phyloP scores from a whole-genome alignment of 176 grass and related monocot genomes.

The Carex scoparia region DNA sequence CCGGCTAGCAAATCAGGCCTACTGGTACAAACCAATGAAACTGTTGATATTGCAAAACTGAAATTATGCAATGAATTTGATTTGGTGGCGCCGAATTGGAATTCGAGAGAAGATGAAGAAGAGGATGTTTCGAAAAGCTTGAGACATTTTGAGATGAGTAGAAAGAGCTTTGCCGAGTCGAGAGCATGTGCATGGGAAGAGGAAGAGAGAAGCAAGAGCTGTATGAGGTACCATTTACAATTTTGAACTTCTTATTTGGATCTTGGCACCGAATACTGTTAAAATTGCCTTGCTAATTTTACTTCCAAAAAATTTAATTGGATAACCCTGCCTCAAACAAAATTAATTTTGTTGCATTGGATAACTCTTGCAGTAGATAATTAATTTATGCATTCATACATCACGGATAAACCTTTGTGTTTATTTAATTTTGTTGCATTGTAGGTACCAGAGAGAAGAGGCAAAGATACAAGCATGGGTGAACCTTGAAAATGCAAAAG shows the following conservation, averaged over 20 bases:
- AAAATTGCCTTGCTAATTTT: not conserved
- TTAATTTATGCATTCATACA: not conserved
- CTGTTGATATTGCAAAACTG: conserved; percentile 67
- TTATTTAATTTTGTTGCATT: not conserved
- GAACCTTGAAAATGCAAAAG: conserved; percentile 91
- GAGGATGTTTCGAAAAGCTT: conserved; percentile 90
- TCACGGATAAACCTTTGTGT: not conserved
- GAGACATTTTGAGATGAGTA: conserved; percentile 67
- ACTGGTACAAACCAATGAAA: conserved; percentile 46
- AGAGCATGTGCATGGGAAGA: conserved; percentile 64
- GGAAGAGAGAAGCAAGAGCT: conserved; percentile 87
- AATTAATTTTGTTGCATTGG: not conserved
- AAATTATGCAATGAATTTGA: conserved; percentile 68
- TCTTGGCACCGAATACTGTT: not conserved
- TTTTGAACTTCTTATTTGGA: not conserved
- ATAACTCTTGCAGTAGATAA: not conserved
- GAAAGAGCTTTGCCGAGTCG: conserved; percentile 41
- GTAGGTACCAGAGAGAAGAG: conserved; percentile 94
- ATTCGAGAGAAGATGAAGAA: conserved; percentile 89
- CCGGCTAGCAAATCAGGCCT: conserved; percentile 66
- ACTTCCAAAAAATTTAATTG: not conserved
- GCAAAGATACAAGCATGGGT: conserved; percentile 95
- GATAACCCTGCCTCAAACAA: not conserved
- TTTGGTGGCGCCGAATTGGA: conserved; percentile 62
- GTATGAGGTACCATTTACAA: conserved; percentile 52